Base-by-base conservation (phyloP, 2,329 filamentous ascomycete genomes). In the Malbranchea cinnamomea region DNA sequence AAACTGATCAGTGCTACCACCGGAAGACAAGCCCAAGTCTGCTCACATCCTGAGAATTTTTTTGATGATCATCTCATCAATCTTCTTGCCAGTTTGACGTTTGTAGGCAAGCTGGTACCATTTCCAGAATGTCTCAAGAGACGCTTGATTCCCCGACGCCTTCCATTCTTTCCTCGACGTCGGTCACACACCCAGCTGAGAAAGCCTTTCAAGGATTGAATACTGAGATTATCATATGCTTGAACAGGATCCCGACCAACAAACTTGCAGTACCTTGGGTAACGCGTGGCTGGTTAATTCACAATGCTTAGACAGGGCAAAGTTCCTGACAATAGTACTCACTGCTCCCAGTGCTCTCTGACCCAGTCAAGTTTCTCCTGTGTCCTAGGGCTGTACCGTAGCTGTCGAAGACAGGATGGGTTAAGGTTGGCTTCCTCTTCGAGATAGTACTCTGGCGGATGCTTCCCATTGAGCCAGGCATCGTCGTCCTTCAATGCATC, bases 121-220 rank as follows among this genome's bases (percentile, higher is more conserved):
- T 24, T 33, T 33, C 26, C 31, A 33, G 31, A 33, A 33, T 12
- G 26, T 33, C 26, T 33, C 10, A 9, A 33, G 21, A 14, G 26
- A 8, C 19, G 14, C 19, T 30, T 30, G 26, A 33, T 33, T 13
- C 20, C 31, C 18, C 26, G 10, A 5, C 26, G 21, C n/a, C 31
- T 30, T 17, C 31, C 31, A 30, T 30, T 30, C 26, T n/a, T 22
- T 7, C 20, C 20, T 22, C 10, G 20, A 10, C 10, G 20, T 10
- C 10, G 20, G 10, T 22, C 20, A 22, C 20, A 22, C 20, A 19
- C 6, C 26, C 26, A 28, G 26, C 5, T 20, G 26, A 28, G 14
- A 18, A 28, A 19, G 11, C 5, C 5, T 4, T 26, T 5, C 8
- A 26, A 15, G 23, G 5, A 5, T 11, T 11, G 23, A 4, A 26